A percentile compares a stretch with the other conserved stretches of the same genome.
Evolutionary conservation across 139 green algal genomes (phyloP).

Genomic region (Asterochloris sp.): DNA sequence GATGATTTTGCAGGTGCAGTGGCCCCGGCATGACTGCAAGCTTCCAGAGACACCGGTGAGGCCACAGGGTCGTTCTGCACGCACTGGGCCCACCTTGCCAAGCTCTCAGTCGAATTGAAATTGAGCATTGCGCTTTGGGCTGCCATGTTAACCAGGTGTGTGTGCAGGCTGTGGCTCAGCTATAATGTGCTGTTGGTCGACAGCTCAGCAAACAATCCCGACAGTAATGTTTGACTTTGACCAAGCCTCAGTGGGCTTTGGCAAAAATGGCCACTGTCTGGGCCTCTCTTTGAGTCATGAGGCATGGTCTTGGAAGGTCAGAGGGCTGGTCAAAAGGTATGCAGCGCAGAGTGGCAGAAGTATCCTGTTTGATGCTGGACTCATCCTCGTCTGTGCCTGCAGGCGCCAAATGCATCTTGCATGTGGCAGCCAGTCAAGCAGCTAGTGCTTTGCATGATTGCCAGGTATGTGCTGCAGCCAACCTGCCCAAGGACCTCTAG

Average conservation of each 20-base stretch:
- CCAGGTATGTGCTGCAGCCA: conserved; percentile 26
- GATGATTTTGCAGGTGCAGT: too few species aligned
- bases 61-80: too few species aligned
- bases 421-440: not conserved
- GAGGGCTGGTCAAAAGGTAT: conserved; percentile 93
- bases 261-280: conserved; percentile 93
- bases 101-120: too few species aligned
- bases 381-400: conserved; percentile 79
- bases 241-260: conserved; percentile 82
- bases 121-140: too few species aligned
- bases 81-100: too few species aligned
- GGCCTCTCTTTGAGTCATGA: conserved; percentile 75
- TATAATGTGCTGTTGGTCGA: too few species aligned
- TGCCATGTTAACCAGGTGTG: too few species aligned
- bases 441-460: not conserved
- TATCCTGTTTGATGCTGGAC: conserved; percentile 93
- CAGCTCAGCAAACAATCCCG: too few species aligned
- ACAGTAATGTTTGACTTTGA: too few species aligned
- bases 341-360: conserved; percentile 86
- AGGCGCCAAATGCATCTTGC: not conserved
- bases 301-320: conserved; percentile 50
- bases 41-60: too few species aligned
- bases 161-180: too few species aligned
- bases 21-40: too few species aligned
- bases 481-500: conserved; percentile 81